Base-by-base conservation (phyloP, 106 monocot species). In the Chionographis japonica region DNA sequence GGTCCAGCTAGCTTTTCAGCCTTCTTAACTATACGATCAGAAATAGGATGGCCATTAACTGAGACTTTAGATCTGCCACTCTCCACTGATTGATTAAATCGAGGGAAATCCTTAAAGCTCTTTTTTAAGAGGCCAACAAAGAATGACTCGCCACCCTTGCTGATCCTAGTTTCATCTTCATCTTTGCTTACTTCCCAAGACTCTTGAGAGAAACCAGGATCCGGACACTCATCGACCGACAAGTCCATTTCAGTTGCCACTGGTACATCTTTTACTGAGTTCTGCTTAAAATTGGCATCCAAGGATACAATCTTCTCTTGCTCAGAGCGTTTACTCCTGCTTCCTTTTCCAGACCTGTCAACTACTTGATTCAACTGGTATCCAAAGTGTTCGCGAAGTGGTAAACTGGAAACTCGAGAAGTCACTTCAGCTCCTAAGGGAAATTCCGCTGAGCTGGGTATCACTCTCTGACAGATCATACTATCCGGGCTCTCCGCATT, bases 1-100 rank as follows among this genome's bases (percentile, higher is more conserved):
- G 80, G 76, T 27, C 98, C 98, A 56, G 98, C 90, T 66, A 70
- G 76, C 58, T 93, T 92, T 72, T 99, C 98, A 52, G 90, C 98
- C 85, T 85, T 99, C 79, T 85, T 99, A 46, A 93, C 67, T 19
- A 82, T 60, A 37, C 87, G 85, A 62, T 93, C 98, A 63, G 98
- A 73, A 49, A 99, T 75, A 63, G 65, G 76, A 73, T 86, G 88
- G 9, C 87, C 87, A 70, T 99, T 99, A n/a, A 99, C 54, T 0
- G 71, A 87, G 73, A 93, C 87, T 71, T 84, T 93, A 19, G 57
- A 67, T 64, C 68, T 90, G 2, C 83, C 77, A 77, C 54, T 78
- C 39, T 86, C 84, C 13, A 12, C 46, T 12, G 79, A 71, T 40
- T 84, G 75, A 56, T 79, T 93, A 56, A 79, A 77, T 14, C 77